Evolutionary conservation across 1,284 basidiomycete genomes (phyloP), one percentile per base, ranked within the genome.

Genomic region (Microbotryum lychnidis-dioicae): DNA sequence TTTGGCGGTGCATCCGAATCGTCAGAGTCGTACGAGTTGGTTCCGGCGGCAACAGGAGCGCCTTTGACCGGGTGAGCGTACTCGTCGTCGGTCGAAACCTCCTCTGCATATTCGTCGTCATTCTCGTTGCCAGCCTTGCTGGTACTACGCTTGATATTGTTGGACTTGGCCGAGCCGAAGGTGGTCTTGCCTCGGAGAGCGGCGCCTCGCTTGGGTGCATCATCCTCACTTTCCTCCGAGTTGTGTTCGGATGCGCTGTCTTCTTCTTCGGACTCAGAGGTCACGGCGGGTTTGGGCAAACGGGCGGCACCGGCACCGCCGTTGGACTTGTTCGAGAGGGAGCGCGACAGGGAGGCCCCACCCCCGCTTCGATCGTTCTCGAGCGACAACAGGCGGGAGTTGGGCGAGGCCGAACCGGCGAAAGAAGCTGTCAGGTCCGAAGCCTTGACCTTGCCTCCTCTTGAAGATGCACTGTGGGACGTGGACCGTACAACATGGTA

Each of bases 321-420:
- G 42, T 50, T 51, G 4, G 27, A 12, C 10, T 25, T 10, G 18
- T 14, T 50, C 1, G 55, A 52, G 23, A 16, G 20, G 51, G 57
- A 44, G 33, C 29, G 46, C 33, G 50, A 46, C 42, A 51, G 3
- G 8, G 57, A 14, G 42, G 23, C 31, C 23, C 53, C 25, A 33
- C 44, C 31, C 51, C 16, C 25, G 16, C 44, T 16, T 21, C 31
- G n/a, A 33, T 61, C 59, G 33, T 45, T 42, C 18, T 59, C 52
- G 27, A 58, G 37, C 16, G 63, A 53, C 37, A 64, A 50, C 59
- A 64, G 57, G 37, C 63, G 63, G 21, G 63, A 64, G 50, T 64
- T 64, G 29, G 63, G 63, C n/a, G 61, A 56, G 25, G 57, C 57
- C 5, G 54, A 54, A 18, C 12, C 12, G 37, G 37, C 37, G 37